Evolutionary conservation across 768 basidiomycete genomes (phyloP).

Genomic region (Suillus cothurnatus): DNA sequence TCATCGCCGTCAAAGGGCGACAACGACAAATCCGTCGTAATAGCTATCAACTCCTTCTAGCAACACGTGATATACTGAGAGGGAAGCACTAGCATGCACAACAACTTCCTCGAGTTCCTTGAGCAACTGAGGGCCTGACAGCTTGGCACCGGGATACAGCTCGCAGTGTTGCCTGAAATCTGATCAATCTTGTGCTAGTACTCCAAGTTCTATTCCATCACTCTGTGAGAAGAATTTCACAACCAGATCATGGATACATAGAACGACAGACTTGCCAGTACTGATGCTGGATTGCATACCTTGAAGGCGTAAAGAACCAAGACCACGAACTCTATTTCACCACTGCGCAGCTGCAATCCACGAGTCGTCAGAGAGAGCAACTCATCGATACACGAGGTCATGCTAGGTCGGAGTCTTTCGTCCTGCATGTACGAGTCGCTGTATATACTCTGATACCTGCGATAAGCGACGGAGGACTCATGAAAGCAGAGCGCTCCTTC

Average conservation of each 20-base stretch:
- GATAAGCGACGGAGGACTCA: conserved; percentile 21
- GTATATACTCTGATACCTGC: conserved; percentile 38
- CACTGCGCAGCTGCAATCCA: neutral
- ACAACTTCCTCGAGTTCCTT: conserved; percentile 6
- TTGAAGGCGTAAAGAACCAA: conserved; percentile 14
- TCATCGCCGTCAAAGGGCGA: conserved; percentile 14
- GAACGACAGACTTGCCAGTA: conserved; percentile 24
- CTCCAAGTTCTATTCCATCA: neutral
- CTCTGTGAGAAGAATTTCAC: neutral
- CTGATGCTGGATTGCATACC: conserved; percentile 18
- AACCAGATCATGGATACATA: neutral
- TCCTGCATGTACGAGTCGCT: conserved; percentile 48
- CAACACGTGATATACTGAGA: neutral
- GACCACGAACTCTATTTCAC: neutral
- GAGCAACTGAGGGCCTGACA: neutral
- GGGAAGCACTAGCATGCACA: conserved; percentile 14
- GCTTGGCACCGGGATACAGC: conserved; percentile 1
- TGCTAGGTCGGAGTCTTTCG: neutral
- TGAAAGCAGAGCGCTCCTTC: conserved; percentile 59
- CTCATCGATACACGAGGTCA: neutral
- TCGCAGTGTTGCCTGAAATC: conserved; percentile 13
- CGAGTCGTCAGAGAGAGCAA: neutral
- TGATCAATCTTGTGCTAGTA: neutral
- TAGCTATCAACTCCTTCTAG: conserved; percentile 21
- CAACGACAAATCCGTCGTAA: conserved; percentile 9